Evolutionary conservation across 805 yeast genomes (phyloP), one percentile per base, ranked within the genome.

Genomic region (Candida fluviatilis): DNA sequence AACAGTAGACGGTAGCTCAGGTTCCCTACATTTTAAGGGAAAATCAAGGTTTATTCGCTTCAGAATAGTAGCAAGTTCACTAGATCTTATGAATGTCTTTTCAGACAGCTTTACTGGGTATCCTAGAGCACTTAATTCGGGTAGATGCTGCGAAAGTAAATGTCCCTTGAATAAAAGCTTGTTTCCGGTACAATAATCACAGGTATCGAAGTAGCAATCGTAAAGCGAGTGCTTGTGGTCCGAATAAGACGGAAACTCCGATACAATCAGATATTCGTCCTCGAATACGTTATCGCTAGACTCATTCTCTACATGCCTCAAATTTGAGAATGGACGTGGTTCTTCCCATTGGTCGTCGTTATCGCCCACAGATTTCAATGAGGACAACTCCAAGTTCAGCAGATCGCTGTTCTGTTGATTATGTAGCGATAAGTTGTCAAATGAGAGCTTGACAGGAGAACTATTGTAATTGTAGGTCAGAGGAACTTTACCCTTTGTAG

Each of bases 141-240:
- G 25, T 6, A 41, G 18, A 34, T 62, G 66, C 10, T 34, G 42
- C 2, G 47, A 50, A 4, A 60, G 33, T 11, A 62, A 37, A 41
- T 62, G 67, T 11, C 40, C 41, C 37, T 52, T 50, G 45, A 55
- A 60, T 32, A 56, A 29, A 3, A 36, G 21, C 28, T 49, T 54
- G 37, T 60, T 58, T 0, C 62, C 64, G 1, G 63, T 58, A 25
- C 61, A 51, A 31, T 57, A 58, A 19, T 41, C 37, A 40, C 67
- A 62, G 3, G 34, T 28, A 3, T 40, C 40, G 36, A 62, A 52
- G 6, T 58, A 55, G 40, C 67, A 62, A 26, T 26, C 13, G n/a
- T 26, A 26, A 12, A 26, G 29, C 7, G 15, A 10, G 7, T 26
- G 5, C 6, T 6, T 26, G 5, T 26, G 15, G 6, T 13, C 29